Percentiles rank a stretch among this genome's conserved stretches.
Conservation (phyloP, 2,329 filamentous ascomycete species). For the Exophiala sp. region DNA sequence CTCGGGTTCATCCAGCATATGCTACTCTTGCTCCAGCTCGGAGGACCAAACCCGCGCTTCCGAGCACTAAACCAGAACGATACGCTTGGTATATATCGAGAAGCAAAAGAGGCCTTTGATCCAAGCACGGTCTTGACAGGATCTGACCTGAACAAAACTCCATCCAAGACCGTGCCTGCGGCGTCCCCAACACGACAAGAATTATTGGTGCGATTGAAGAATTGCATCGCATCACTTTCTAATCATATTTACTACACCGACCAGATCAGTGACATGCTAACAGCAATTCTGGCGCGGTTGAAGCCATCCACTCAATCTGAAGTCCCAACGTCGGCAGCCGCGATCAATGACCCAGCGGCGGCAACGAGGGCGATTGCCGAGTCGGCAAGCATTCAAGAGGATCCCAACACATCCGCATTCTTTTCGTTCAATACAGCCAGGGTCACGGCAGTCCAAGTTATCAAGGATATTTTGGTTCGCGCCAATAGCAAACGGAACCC, state of each 20-base stretch:
- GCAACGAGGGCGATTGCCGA: slow-evolving; percentile 49
- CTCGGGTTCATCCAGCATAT: slow-evolving; percentile 81
- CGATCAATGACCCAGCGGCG: slow-evolving; percentile 49
- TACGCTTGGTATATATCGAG: slow-evolving; percentile 31
- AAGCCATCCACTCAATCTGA: slow-evolving; percentile 58
- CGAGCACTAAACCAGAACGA: slow-evolving; percentile 37
- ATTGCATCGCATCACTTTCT: slow-evolving; percentile 83
- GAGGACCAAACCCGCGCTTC: slow-evolving; percentile 39
- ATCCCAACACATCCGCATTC: slow-evolving; percentile 54
- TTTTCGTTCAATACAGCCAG: slow-evolving; percentile 63
- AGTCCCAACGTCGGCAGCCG: slow-evolving; percentile 43
- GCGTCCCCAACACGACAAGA: slow-evolving; percentile 56
- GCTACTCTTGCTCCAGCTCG: slow-evolving; percentile 69
- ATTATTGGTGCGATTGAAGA: slow-evolving; percentile 68
- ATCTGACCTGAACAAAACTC: slow-evolving; percentile 4
- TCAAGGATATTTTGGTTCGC: slow-evolving; percentile 77
- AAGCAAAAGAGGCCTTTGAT: slow-evolving; percentile 26
- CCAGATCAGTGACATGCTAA: slow-evolving; percentile 92
- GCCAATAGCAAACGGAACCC: slow-evolving; percentile 67
- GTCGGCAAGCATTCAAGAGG: slow-evolving; percentile 50
- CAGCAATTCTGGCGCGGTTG: slow-evolving; percentile 71
- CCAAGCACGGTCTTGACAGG: slow-evolving; percentile 18
- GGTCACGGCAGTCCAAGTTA: slow-evolving; percentile 66
- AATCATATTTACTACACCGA: slow-evolving; percentile 97
- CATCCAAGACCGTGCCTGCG: slow-evolving; percentile 35